A percentile compares a stretch with the other conserved stretches of the same genome.
Conservation (phyloP, 306 rosid genomes). For the Potentilla sterilis region DNA sequence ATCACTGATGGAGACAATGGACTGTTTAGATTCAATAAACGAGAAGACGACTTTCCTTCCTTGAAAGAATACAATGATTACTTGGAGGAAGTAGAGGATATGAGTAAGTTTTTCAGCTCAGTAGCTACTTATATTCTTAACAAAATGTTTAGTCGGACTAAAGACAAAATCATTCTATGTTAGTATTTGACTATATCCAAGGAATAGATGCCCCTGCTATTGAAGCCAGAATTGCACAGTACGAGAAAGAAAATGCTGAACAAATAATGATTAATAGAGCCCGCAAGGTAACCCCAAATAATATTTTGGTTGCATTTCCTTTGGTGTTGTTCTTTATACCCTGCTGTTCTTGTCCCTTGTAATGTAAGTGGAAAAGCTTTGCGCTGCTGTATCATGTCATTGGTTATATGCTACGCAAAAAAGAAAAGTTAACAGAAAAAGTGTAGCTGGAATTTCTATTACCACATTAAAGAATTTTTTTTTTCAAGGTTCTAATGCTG, state of each 20-base stretch:
- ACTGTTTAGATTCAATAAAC: conserved; percentile 67
- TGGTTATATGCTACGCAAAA: background rate
- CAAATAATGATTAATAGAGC: conserved; percentile 86
- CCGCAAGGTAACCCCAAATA: conserved; percentile 56
- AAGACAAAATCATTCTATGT: conserved; percentile 13
- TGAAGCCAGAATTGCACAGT: conserved; percentile 65
- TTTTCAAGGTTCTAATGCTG: conserved; percentile 23
- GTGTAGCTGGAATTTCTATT: background rate
- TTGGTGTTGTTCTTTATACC: conserved; percentile 2
- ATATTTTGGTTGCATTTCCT: background rate
- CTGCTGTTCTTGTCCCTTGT: background rate
- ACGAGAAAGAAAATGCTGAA: conserved; percentile 88
- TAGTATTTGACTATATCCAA: conserved; percentile 72
- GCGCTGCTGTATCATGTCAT: background rate
- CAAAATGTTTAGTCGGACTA: conserved; percentile 8
- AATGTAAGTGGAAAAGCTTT: background rate
- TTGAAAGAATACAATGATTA: conserved; percentile 86
- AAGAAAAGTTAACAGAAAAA: background rate
- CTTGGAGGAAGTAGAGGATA: conserved; percentile 94
- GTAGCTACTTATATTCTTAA: conserved; percentile 5
- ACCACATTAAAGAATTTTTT: background rate
- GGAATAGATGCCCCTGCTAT: conserved; percentile 71
- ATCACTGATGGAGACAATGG: background rate
- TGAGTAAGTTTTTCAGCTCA: conserved; percentile 51
- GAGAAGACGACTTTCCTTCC: conserved; percentile 81